These are phyloP conservation scores for Microsporum canis DNA, from an alignment of 2,329 filamentous ascomycete species.

Conservation along the genomic window DNA sequence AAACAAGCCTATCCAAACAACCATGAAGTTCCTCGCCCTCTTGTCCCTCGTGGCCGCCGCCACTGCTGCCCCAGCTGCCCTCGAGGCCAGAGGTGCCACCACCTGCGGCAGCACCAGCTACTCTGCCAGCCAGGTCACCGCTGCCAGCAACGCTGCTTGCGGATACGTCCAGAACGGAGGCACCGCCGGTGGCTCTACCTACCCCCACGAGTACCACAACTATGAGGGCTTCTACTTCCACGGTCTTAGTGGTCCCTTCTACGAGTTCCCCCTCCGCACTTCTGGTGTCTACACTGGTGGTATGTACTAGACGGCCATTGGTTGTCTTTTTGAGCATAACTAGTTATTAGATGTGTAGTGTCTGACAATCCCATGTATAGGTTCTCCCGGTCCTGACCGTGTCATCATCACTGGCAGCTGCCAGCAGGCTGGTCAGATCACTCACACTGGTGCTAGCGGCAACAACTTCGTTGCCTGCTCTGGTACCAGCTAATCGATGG, in stretches of 20 bases:
- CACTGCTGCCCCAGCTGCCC: background rate
- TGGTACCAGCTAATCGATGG: background rate
- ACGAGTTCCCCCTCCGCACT: background rate
- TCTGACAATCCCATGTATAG: background rate
- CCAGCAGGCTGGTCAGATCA: background rate
- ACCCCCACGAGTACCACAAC: slow-evolving; percentile 1
- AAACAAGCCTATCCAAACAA: background rate
- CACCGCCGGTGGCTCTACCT: background rate
- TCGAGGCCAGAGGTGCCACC: background rate
- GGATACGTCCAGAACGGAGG: background rate
- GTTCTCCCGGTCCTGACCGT: background rate
- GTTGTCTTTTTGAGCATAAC: too few relatives aligned
- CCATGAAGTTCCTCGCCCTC: slow-evolving; percentile 1
- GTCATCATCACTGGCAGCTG: background rate
- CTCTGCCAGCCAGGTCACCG: background rate
- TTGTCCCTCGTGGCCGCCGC: background rate
- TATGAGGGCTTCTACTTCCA: background rate
- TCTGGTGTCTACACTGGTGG: slow-evolving; percentile 1
- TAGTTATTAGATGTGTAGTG: background rate
- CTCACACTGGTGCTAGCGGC: background rate
- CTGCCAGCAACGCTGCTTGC: slow-evolving; percentile 1
- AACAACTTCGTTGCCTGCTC: background rate
- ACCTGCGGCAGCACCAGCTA: slow-evolving; percentile 1
- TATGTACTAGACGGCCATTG: background rate
- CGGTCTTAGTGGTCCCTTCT: background rate